Conservation (phyloP, 345 rosid genomes). For the Ceriops tagal region DNA sequence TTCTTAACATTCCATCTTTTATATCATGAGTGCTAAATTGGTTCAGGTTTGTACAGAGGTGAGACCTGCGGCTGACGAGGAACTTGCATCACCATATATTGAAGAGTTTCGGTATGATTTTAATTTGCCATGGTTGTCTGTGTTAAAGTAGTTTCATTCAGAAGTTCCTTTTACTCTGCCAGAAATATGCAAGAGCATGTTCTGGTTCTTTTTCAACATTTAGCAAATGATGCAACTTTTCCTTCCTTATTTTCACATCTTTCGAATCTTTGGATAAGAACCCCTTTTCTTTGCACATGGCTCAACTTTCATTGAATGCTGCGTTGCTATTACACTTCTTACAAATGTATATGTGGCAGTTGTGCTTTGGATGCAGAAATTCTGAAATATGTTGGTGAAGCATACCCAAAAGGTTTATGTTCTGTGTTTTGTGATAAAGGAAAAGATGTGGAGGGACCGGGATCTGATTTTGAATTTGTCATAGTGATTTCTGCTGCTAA, state of each 20-base stretch:
- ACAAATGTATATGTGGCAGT: conserved; percentile 32
- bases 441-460: conserved; percentile 79
- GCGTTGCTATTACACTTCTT: no score
- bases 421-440: conserved; percentile 73
- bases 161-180: not conserved
- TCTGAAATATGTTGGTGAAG: conserved; percentile 74
- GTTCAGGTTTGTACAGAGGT: conserved; percentile 85
- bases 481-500: conserved; percentile 79
- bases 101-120: conserved; percentile 80
- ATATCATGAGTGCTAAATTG: conserved; percentile 45
- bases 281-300: no score
- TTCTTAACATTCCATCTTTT: conserved; percentile 15
- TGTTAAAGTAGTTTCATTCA: not conserved
- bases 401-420: conserved; percentile 88
- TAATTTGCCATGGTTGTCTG: not conserved
- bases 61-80: conserved; percentile 92
- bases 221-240: not conserved
- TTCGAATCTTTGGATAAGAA: not conserved
- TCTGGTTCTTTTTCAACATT: not conserved
- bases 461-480: conserved; percentile 80
- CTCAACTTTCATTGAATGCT: no score
- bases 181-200: not conserved
- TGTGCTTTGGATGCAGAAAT: conserved; percentile 81
- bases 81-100: conserved; percentile 72
- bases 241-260: not conserved